A percentile compares a stretch with the other conserved stretches of the same genome.
These are phyloP conservation scores for Salinomyces thailandicus DNA, from an alignment of 2,329 filamentous ascomycete genomes.

Conservation along the genomic window DNA sequence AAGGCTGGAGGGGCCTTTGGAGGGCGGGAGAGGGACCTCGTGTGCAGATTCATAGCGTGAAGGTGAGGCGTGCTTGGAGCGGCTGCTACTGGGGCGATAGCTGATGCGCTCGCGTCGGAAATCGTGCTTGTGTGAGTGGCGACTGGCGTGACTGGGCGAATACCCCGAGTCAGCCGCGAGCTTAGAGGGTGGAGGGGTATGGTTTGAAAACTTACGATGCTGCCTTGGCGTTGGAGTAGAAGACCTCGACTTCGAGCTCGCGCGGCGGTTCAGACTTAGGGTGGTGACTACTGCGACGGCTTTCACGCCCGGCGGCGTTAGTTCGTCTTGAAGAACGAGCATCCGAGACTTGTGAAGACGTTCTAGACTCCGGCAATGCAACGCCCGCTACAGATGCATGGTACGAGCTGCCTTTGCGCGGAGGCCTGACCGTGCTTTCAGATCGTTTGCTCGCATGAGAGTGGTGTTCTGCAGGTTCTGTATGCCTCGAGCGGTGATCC, in stretches of 20 bases:
- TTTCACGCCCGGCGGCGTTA: not conserved
- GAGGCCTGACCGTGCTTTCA: not conserved
- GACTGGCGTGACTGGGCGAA: not conserved
- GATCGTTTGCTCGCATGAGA: not conserved
- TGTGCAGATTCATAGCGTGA: slow-evolving; percentile 5
- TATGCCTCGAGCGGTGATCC: not conserved
- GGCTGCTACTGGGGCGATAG: no score
- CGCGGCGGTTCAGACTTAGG: not conserved
- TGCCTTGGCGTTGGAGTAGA: not conserved
- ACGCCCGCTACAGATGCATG: not conserved
- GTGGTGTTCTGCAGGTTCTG: not conserved
- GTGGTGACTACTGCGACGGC: not conserved
- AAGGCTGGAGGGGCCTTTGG: slow-evolving; percentile 7
- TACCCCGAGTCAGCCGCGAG: no score
- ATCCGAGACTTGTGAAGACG: slow-evolving; percentile 6
- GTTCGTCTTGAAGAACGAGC: not conserved
- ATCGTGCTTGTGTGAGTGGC: not conserved
- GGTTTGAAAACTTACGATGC: not conserved
- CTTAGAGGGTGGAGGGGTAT: no score
- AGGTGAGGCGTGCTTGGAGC: not conserved
- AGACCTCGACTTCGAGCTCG: not conserved
- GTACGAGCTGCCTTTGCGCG: not conserved
- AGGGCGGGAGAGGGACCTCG: slow-evolving; percentile 9
- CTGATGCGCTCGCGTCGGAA: no score
- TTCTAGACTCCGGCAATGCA: slow-evolving; percentile 1